phyloP scores from a whole-genome alignment of 1,284 basidiomycete species.

The Austroboletus rostrupii region DNA sequence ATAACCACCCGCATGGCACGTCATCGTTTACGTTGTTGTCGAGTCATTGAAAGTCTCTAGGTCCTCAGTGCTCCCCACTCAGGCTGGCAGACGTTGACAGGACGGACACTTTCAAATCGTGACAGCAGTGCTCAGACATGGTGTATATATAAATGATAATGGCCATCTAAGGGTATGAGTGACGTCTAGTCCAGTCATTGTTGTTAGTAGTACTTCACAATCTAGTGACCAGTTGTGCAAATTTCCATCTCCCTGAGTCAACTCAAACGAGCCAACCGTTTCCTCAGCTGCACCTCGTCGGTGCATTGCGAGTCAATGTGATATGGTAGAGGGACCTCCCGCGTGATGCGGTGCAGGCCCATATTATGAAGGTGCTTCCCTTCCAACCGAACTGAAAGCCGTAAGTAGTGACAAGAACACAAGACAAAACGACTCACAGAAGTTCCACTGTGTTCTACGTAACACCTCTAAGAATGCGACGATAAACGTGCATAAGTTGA shows the following conservation, averaged over 20 bases:
- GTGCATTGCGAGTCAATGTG: slow-evolving; percentile 37
- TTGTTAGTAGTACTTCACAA: neutral
- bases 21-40: too few species aligned
- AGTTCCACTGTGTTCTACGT: slow-evolving; percentile 91
- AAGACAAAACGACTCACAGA: slow-evolving; percentile 55
- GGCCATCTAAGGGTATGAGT: neutral
- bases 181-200: neutral
- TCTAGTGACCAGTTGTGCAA: neutral
- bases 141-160: neutral
- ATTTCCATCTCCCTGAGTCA: slow-evolving; percentile 5
- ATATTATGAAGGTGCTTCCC: slow-evolving; percentile 84
- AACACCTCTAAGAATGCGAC: slow-evolving; percentile 75
- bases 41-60: too few species aligned
- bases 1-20: too few species aligned
- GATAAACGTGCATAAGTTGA: slow-evolving; percentile 67
- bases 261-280: slow-evolving; percentile 20
- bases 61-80: too few species aligned
- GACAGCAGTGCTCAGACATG: neutral
- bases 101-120: too few species aligned
- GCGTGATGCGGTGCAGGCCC: slow-evolving; percentile 75
- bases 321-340: slow-evolving; percentile 77
- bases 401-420: neutral
- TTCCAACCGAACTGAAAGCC: slow-evolving; percentile 65
- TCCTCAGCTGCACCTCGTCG: slow-evolving; percentile 15
- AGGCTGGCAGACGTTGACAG: too few species aligned